Evolutionary conservation across 345 rosid genomes (phyloP), one percentile per base, ranked within the genome.

Genomic region (Citrus unshiu): DNA sequence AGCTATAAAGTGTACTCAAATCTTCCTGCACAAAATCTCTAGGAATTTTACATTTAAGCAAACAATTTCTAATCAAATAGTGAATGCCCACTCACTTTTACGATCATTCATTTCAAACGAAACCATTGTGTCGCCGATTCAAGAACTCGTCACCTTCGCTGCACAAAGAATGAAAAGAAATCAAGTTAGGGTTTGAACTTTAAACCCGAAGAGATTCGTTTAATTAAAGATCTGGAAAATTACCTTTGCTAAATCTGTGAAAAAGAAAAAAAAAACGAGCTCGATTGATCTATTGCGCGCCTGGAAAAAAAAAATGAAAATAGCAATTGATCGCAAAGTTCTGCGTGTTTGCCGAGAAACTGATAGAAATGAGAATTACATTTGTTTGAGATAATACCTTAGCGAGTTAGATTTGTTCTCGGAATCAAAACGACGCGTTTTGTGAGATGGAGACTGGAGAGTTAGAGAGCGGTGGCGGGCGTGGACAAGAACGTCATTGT

Each of bases 21-120:
- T 71, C 43, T 72, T 56, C n/a, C 46, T 18, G 4, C 4, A 30
- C 14, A 40, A 54, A 51, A 40, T 39, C 29, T 61, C 40, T 74
- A 46, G 43, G 68, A 70, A 64, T 75, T 46, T 75, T 43, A 34
- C n/a, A 19, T 30, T 49, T 6, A 46, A 21, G 49, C 29, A 2
- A 5, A 43, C 21, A 64, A 75, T 39, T 25, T 27, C 29, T 62
- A 61, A 21, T 30, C 63, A 35, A 65, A 54, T 12, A 58, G 9
- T 22, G 5, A 51, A 64, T 16, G 9, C n/a, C 14, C 18, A 75
- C 85, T 82, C 76, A 82, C 86, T 84, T 81, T 84, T 84, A 10
- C 86, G 84, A 77, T 84, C 86, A 75, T 81, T 84, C 82, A 84
- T 84, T 67, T 84, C 86, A 22, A 84, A 81, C 10, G 82, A 74